phyloP scores from a whole-genome alignment of 345 rosid species.

The Hibiscus trionum region DNA sequence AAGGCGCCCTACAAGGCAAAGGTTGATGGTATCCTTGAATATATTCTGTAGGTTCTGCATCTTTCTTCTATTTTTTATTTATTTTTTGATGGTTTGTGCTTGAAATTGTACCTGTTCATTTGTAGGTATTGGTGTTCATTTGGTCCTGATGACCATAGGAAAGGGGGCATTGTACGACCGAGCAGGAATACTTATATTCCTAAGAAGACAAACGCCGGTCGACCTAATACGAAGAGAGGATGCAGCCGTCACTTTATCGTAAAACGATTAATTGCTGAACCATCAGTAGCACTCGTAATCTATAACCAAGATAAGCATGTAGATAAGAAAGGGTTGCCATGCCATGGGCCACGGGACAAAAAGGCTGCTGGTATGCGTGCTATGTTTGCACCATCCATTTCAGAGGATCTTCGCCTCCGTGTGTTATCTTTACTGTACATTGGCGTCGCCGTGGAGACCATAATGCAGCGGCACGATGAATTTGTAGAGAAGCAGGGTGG shows the following conservation, averaged over 20 bases:
- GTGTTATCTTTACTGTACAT: slow-evolving; percentile 69
- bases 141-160: slow-evolving; percentile 93
- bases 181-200: slow-evolving; percentile 73
- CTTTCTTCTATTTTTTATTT: not conserved
- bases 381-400: slow-evolving; percentile 95
- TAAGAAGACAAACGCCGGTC: slow-evolving; percentile 84
- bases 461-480: slow-evolving; percentile 92
- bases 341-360: slow-evolving; percentile 94
- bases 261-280: slow-evolving; percentile 85
- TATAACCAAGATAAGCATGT: slow-evolving; percentile 85
- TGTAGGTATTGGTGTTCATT: slow-evolving; percentile 98
- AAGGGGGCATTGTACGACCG: slow-evolving; percentile 77
- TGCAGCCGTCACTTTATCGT: slow-evolving; percentile 96
- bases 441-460: slow-evolving; percentile 92
- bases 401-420: slow-evolving; percentile 91
- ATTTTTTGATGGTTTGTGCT: too few species aligned
- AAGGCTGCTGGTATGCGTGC: slow-evolving; percentile 93
- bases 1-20: slow-evolving; percentile 62
- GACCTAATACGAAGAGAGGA: slow-evolving; percentile 91
- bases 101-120: slow-evolving; percentile 4
- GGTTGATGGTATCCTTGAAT: slow-evolving; percentile 92
- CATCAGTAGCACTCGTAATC: slow-evolving; percentile 72
- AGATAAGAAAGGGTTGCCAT: slow-evolving; percentile 82
- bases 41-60: slow-evolving; percentile 64
- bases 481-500: slow-evolving; percentile 87